Percentiles rank a stretch among this genome's conserved stretches.
Conservation (phyloP, 441 rosid species). For the Mallotus repandus region DNA sequence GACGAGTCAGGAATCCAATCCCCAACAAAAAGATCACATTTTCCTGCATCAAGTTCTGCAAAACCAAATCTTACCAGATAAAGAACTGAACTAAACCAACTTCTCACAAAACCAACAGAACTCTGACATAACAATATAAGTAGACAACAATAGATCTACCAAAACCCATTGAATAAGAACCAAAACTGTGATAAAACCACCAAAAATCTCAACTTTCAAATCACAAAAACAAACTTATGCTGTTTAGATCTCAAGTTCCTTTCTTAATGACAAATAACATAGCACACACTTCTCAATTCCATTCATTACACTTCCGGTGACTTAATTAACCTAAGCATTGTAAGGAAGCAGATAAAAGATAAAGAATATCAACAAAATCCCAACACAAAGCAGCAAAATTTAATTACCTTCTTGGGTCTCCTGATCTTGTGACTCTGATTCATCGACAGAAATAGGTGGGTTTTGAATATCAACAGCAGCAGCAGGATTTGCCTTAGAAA, state of each 20-base stretch:
- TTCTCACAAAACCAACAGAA: neutral
- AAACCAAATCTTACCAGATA: conserved; percentile 2
- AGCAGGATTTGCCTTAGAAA: conserved; percentile 20
- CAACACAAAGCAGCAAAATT: conserved; percentile 14
- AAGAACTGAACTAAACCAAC: conserved; percentile 1
- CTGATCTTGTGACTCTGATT: conserved; percentile 51
- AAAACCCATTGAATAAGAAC: conserved; percentile 9
- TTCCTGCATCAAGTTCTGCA: conserved; percentile 44
- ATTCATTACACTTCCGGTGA: neutral
- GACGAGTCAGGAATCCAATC: conserved; percentile 76
- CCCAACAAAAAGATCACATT: conserved; percentile 71
- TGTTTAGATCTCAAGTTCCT: conserved; percentile 21
- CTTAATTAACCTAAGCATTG: neutral
- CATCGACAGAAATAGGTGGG: conserved; percentile 25
- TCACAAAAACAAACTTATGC: neutral
- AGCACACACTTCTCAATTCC: neutral
- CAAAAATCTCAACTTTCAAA: conserved; percentile 19
- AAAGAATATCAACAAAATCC: conserved; percentile 5
- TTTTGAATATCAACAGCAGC: conserved; percentile 18
- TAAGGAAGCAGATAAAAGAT: neutral
- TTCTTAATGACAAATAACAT: neutral
- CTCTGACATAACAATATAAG: neutral
- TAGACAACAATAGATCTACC: neutral
- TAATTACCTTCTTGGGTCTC: conserved; percentile 47
- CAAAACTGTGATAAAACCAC: conserved; percentile 21